Base-by-base conservation (phyloP, 495 filamentous ascomycete species). In the Pseudoneurospora amorphoporcata region DNA sequence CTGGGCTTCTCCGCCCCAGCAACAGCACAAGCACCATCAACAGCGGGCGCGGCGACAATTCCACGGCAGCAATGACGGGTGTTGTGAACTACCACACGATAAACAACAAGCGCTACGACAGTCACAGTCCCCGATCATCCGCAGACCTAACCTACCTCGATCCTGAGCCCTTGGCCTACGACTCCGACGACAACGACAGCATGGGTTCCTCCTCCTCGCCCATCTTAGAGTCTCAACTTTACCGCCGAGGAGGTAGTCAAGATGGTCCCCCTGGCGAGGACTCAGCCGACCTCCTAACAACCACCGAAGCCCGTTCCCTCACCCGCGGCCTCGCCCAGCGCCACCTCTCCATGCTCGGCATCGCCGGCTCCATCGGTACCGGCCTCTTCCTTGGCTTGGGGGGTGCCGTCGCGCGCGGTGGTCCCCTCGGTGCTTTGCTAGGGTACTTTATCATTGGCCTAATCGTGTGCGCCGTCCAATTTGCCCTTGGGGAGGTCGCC, bases 401-500 rank as follows among this genome's bases (percentile, higher is more conserved):
- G 69, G 77, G 79, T 17, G 84, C 85, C 9, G 80, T 87, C 58
- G 79, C 82, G 68, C 81, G 80, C 23, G 84, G 82, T 68, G 84
- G 85, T 0, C 86, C 86, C 8, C 78, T 87, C 10, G 85, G 86
- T 17, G 83, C 86, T 5, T 71, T 88, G 29, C 77, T 88, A 0
- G 87, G 85, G 3, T 88, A 88, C 84, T 83, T 80, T 5, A 80
- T 85, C 47, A 82, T 88, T 45, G 87, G 86, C 8, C 75, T 83
- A 17, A 78, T 86, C 40, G 82, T 87, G 19, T 85, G 83, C 69
- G 79, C 83, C 37, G 86, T 87, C 47, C 84, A 85, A 75, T 85
- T 86, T 68, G 84, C 85, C 9, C 79, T 88, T 43, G 90, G 90
- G 58, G 87, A 92, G 79, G 84, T 85, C 68, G 85, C 88, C 69